phyloP scores from a whole-genome alignment of 176 grass and related monocot genomes.

The Stipa capillata region DNA sequence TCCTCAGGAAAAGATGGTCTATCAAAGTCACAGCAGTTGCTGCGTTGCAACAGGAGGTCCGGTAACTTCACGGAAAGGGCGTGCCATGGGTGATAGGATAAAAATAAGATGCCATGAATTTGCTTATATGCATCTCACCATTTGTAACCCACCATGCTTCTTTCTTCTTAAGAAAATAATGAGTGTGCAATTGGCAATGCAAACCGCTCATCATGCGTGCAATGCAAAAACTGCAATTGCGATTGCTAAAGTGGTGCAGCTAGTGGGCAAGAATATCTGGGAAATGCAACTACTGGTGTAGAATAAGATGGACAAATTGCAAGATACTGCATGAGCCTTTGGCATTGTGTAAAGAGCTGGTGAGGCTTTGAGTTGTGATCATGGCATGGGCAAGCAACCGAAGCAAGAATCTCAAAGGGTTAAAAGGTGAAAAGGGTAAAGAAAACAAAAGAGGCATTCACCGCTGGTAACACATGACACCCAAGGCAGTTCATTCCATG shows the following conservation, averaged over 20 bases:
- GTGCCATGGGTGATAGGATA: not conserved
- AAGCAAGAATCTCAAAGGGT: conserved; percentile 32
- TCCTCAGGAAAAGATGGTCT: conserved; percentile 20
- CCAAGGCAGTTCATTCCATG: conserved; percentile 22
- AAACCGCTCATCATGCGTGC: not conserved
- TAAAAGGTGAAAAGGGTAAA: conserved; percentile 37
- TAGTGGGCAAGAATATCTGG: conserved; percentile 27
- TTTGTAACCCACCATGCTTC: not conserved
- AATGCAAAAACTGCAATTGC: not conserved
- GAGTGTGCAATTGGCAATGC: not conserved
- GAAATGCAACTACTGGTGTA: conserved; percentile 19
- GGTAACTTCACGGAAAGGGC: conserved; percentile 18
- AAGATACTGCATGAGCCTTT: not conserved
- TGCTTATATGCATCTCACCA: not conserved
- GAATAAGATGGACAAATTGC: conserved; percentile 6
- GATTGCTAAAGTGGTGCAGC: not conserved
- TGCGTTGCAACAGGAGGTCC: not conserved
- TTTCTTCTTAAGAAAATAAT: not conserved
- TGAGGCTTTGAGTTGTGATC: conserved; percentile 1
- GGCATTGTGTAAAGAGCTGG: not conserved
- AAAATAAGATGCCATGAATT: not conserved
- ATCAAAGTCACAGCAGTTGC: not conserved
- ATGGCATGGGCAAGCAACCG: conserved; percentile 4
- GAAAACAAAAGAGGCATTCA: conserved; percentile 13
- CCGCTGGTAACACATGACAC: conserved; percentile 41